Conservation (phyloP, 169 alveolate species). For the Plasmodium reichenowi region DNA sequence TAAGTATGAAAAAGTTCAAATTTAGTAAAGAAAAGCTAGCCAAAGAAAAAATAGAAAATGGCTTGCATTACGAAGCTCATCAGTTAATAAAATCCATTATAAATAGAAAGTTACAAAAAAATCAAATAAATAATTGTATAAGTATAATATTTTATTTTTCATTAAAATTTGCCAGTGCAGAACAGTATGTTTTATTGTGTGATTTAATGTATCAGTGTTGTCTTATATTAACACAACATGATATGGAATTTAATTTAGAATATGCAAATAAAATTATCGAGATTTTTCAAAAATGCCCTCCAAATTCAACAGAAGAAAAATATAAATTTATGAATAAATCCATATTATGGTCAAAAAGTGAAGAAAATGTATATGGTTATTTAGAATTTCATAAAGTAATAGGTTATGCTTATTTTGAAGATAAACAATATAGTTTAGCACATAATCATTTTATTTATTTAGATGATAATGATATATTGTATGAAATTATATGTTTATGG, state of each 20-base stretch:
- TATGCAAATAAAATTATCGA: conserved; percentile 70
- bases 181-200: conserved; percentile 67
- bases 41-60: conserved; percentile 53
- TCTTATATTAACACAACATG: conserved; percentile 25
- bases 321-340: conserved; percentile 76
- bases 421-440: conserved; percentile 62
- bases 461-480: conserved; percentile 38
- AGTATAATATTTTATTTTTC: conserved; percentile 43
- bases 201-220: conserved; percentile 73
- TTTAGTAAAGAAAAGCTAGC: conserved; percentile 49
- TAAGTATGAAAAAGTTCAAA: conserved; percentile 2
- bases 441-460: conserved; percentile 75
- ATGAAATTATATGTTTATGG: conserved; percentile 44
- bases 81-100: conserved; percentile 59
- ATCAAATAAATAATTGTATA: conserved; percentile 30
- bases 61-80: conserved; percentile 69
- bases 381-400: conserved; percentile 64
- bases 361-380: conserved; percentile 56
- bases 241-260: conserved; percentile 34
- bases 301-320: conserved; percentile 73
- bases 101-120: conserved; percentile 52
- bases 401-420: conserved; percentile 53
- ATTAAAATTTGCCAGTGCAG: conserved; percentile 30
- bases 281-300: conserved; percentile 60
- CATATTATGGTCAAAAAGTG: conserved; percentile 54